Conservation (phyloP, 345 rosid genomes). For the Syzygium aromaticum region DNA sequence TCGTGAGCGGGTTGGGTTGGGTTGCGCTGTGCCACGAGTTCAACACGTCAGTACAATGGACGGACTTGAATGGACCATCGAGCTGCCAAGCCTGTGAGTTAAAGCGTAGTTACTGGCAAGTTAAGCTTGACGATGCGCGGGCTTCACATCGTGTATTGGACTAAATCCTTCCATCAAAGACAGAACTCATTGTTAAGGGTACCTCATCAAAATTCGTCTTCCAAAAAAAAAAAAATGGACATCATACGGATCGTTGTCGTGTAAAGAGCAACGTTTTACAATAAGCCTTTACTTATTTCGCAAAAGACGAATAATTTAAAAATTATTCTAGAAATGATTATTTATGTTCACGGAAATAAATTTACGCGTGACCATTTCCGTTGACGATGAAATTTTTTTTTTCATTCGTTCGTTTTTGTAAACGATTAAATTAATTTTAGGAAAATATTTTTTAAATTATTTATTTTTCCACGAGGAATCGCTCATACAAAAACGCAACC, state of each 20-base stretch:
- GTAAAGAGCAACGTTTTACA: no score
- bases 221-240: background rate
- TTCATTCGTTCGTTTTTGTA: no score
- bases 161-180: background rate
- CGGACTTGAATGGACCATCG: background rate
- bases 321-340: no score
- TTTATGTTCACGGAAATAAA: no score
- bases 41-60: background rate
- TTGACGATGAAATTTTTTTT: no score
- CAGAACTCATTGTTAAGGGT: background rate
- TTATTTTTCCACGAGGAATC: no score
- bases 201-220: background rate
- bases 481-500: no score
- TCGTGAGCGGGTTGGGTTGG: background rate
- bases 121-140: background rate
- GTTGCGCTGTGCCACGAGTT: background rate
- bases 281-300: no score
- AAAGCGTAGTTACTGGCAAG: background rate
- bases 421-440: no score
- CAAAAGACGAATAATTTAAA: no score
- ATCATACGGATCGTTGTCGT: background rate
- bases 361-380: no score
- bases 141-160: background rate
- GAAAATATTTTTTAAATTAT: no score
- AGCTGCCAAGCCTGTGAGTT: background rate